A percentile compares a stretch with the other conserved stretches of the same genome.
phyloP scores from a whole-genome alignment of 2,329 filamentous ascomycete genomes.

The Kalaharituber pfeilii region DNA sequence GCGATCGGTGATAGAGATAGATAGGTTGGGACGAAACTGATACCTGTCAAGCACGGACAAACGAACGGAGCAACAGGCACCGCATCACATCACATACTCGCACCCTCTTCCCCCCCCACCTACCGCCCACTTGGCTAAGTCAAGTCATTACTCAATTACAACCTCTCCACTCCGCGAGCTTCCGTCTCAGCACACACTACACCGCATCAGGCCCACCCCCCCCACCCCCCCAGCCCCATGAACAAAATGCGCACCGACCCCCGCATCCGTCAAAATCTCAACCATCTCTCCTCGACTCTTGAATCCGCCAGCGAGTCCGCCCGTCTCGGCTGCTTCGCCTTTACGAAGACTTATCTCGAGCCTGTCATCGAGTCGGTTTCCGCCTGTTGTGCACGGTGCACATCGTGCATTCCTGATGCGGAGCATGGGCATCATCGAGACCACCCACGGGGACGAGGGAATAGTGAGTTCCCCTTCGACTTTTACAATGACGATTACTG shows the following conservation, averaged over 20 bases:
- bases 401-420: conserved; percentile 34
- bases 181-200: background rate
- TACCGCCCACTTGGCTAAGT: too few relatives aligned
- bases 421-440: conserved; percentile 33
- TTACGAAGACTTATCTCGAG: conserved; percentile 43
- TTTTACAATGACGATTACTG: conserved; percentile 54
- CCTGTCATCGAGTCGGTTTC: conserved; percentile 41
- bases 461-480: conserved; percentile 44
- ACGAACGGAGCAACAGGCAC: too few relatives aligned
- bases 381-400: conserved; percentile 37
- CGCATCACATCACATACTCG: too few relatives aligned
- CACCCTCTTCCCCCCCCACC: too few relatives aligned
- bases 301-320: conserved; percentile 50
- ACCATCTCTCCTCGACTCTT: conserved; percentile 48
- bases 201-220: background rate
- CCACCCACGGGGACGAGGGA: conserved; percentile 27
- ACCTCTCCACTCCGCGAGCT: too few relatives aligned
- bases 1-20: too few relatives aligned
- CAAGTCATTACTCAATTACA: too few relatives aligned
- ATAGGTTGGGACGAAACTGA: too few relatives aligned
- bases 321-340: conserved; percentile 46
- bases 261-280: conserved; percentile 48
- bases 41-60: too few relatives aligned
- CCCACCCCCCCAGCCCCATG: background rate
- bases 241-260: conserved; percentile 36